Base-by-base conservation (phyloP, 2,329 filamentous ascomycete species). In the Fusarium tupiense region DNA sequence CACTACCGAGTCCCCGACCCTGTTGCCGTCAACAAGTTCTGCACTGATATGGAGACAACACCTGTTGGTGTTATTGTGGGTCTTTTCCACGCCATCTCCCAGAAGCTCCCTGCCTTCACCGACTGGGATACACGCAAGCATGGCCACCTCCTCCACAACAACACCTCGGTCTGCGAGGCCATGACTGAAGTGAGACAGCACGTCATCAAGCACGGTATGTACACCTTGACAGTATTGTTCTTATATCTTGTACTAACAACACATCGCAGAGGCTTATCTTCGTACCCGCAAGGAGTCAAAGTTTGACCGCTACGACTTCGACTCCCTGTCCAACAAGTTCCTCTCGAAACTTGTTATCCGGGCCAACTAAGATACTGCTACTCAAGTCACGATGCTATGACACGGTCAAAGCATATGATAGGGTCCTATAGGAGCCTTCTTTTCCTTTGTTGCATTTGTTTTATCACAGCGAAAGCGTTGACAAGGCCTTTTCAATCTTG, bases 291-390 rank as follows among this genome's bases (percentile, higher is more conserved):
- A 90, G 76, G 91, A 92, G 67, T 91, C 93, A 79, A 94, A 92
- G 84, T 98, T 98, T 83, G 93, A 98, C 86, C 91, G 94, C 77
- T 90, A 92, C 78, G 94, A 98, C 86, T 98, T 98, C 81, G 96
- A 98, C 86, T 96, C 92, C 70, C 85, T 98, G 81, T 97, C 95
- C 61, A 98, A 98, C 88, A 98, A 98, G 87, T 98, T 98, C 87
- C 86, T 98, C 77, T 97, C 95, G 43, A 97, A 97, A 85, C 90
- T 98, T 80, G 95, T 98, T 82, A 98, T 98, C 83, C 94, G 96
- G 78, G 94, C 96, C 80, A 97, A 97, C 86, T 97, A 88, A 82
- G 74, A 69, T 66, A 40, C 22, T 61, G 57, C 60, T 46, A 33
- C 54, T 10, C 22, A 54, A 52, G 50, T 50, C 44, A 62, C 16